Percentiles rank a stretch among this genome's conserved stretches.
These are phyloP conservation scores for Pascua sp. DNA, from an alignment of 1,284 basidiomycete species.

Conservation along the genomic window DNA sequence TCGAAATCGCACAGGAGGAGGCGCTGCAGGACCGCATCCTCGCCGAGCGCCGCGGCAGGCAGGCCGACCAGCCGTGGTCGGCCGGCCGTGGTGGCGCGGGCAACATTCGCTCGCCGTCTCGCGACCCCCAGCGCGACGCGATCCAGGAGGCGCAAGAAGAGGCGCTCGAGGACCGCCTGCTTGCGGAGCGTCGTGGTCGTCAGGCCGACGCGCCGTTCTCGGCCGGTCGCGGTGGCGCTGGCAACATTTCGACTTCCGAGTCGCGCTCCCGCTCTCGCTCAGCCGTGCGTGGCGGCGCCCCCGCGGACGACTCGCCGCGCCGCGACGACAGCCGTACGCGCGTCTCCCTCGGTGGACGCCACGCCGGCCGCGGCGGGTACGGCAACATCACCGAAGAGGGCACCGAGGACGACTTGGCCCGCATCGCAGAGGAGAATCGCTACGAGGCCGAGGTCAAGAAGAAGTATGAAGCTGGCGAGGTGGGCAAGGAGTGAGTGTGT, in stretches of 20 bases:
- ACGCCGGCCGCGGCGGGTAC: conserved; percentile 44
- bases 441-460: conserved; percentile 38
- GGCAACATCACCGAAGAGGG: conserved; percentile 45
- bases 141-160: conserved; percentile 38
- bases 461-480: conserved; percentile 36
- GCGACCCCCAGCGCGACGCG: conserved; percentile 28
- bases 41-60: conserved; percentile 43
- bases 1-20: conserved; percentile 39
- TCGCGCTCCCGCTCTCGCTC: conserved; percentile 29
- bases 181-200: conserved; percentile 44
- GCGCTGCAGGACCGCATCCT: conserved; percentile 42
- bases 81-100: conserved; percentile 49
- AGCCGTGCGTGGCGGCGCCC: neutral
- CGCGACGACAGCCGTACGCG: neutral
- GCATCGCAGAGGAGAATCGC: conserved; percentile 22
- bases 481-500: conserved; percentile 29
- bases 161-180: conserved; percentile 39
- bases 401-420: conserved; percentile 22
- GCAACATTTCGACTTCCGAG: conserved; percentile 39
- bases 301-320: neutral
- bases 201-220: conserved; percentile 40
- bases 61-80: conserved; percentile 38
- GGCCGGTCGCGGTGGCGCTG: conserved; percentile 47
- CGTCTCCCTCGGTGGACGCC: neutral
- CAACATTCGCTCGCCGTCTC: conserved; percentile 35